Conservation (phyloP, 192 early-diverging fungal species). For the Backusella sp. region DNA sequence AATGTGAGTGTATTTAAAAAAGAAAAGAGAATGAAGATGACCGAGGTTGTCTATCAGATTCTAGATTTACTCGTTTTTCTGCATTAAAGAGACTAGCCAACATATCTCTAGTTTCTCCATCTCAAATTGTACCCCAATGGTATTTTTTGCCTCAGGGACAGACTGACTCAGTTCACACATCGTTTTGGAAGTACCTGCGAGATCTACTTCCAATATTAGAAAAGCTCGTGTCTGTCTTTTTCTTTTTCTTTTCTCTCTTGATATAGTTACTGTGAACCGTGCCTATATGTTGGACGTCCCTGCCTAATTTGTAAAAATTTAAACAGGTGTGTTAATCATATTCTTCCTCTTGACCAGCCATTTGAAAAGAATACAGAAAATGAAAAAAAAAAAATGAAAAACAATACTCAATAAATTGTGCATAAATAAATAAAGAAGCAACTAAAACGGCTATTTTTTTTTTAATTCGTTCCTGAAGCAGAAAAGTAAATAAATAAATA, state of each 20-base stretch:
- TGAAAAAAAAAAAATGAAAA: not conserved
- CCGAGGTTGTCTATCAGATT: not conserved
- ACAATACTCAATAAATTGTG: not conserved
- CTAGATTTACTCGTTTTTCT: not conserved
- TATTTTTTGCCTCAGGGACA: slow-evolving; percentile 47
- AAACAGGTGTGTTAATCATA: slow-evolving; percentile 48
- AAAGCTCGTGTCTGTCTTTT: not conserved
- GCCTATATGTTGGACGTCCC: slow-evolving; percentile 49
- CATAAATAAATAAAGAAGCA: not conserved
- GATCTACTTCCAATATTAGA: slow-evolving; percentile 2
- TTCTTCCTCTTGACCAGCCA: slow-evolving; percentile 43
- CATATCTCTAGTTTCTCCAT: not conserved
- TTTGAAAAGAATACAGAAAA: not conserved
- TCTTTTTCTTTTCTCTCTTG: not conserved
- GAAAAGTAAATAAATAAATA: not conserved
- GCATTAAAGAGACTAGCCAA: not conserved
- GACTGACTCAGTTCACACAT: slow-evolving; percentile 24
- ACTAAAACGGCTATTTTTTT: not conserved
- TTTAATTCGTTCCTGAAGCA: not conserved
- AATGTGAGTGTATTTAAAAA: not conserved
- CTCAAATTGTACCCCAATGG: slow-evolving; percentile 27
- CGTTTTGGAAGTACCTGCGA: not conserved
- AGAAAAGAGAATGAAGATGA: not conserved
- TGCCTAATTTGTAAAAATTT: slow-evolving; percentile 66
- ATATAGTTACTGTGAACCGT: slow-evolving; percentile 40